A percentile compares a stretch with the other conserved stretches of the same genome.
phyloP scores from a whole-genome alignment of 2,329 filamentous ascomycete species.

The Whalleya microplaca region DNA sequence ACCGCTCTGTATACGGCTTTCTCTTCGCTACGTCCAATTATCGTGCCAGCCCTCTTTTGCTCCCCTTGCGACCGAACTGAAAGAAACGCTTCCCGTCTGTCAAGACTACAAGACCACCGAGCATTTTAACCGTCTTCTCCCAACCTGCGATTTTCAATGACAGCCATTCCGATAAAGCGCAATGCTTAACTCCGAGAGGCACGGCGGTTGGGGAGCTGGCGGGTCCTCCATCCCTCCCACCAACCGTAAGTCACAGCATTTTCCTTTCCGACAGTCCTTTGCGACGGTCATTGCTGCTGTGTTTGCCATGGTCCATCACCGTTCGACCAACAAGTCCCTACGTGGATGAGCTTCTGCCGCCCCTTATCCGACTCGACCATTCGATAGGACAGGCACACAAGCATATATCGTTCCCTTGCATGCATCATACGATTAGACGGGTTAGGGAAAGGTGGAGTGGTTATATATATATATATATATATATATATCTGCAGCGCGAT shows the following conservation, averaged over 20 bases:
- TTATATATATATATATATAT: too few species aligned
- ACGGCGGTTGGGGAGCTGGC: conserved; percentile 32
- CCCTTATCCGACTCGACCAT: conserved; percentile 1
- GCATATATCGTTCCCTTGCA: not conserved
- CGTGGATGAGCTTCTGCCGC: conserved; percentile 4
- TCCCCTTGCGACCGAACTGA: not conserved
- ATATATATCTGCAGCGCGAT: not conserved
- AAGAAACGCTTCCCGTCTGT: conserved; percentile 9
- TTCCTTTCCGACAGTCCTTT: conserved; percentile 18
- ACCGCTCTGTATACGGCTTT: not conserved
- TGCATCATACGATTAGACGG: not conserved
- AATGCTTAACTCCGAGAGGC: conserved; percentile 34
- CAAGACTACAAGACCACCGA: conserved; percentile 5
- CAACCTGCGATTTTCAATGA: conserved; percentile 26
- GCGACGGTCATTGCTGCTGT: conserved; percentile 17
- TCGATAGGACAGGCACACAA: not conserved
- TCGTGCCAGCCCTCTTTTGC: not conserved
- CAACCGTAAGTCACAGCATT: conserved; percentile 37
- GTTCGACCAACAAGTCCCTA: not conserved
- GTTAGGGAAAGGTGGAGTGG: not conserved
- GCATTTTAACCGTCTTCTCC: not conserved
- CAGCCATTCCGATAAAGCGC: conserved; percentile 20
- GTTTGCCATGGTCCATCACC: conserved; percentile 1
- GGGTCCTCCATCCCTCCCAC: conserved; percentile 21
- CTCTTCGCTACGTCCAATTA: conserved; percentile 6